phyloP scores from a whole-genome alignment of 768 basidiomycete genomes.

The Gyrodon lividus region DNA sequence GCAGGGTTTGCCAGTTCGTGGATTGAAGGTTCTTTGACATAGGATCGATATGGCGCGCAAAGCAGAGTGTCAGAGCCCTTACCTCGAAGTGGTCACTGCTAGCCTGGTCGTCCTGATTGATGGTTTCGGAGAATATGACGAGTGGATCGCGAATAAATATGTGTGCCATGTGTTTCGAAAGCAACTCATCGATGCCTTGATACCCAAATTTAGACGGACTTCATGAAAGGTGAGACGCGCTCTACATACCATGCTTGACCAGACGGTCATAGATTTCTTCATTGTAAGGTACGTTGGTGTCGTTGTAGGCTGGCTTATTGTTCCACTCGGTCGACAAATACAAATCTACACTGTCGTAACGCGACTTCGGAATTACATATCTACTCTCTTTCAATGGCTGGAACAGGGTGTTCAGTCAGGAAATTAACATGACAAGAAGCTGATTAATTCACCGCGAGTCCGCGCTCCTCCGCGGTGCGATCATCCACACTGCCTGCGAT shows the following conservation, averaged over 20 bases:
- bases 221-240: background rate
- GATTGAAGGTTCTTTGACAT: constrained; percentile 87
- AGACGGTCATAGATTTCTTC: constrained; percentile 70
- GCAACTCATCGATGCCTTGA: constrained; percentile 78
- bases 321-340: constrained; percentile 86
- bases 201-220: background rate
- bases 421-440: constrained; percentile 8
- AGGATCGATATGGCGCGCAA: background rate
- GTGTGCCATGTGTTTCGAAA: constrained; percentile 92
- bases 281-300: constrained; percentile 79
- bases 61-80: constrained; percentile 1
- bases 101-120: constrained; percentile 83
- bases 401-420: constrained; percentile 4
- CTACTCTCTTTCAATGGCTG: constrained; percentile 77
- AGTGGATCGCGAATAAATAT: constrained; percentile 97
- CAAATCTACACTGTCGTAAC: constrained; percentile 94
- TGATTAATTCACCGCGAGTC: constrained; percentile 57
- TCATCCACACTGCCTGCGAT: constrained; percentile 99
- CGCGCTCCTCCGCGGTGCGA: constrained; percentile 92
- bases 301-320: constrained; percentile 94
- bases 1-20: constrained; percentile 98
- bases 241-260: constrained; percentile 61
- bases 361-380: constrained; percentile 89
- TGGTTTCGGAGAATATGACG: constrained; percentile 91
- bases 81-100: constrained; percentile 98